A percentile compares a stretch with the other conserved stretches of the same genome.
These are phyloP conservation scores for Phytophthora sp. DNA, from an alignment of 352 stramenopile genomes.

Conservation along the genomic window DNA sequence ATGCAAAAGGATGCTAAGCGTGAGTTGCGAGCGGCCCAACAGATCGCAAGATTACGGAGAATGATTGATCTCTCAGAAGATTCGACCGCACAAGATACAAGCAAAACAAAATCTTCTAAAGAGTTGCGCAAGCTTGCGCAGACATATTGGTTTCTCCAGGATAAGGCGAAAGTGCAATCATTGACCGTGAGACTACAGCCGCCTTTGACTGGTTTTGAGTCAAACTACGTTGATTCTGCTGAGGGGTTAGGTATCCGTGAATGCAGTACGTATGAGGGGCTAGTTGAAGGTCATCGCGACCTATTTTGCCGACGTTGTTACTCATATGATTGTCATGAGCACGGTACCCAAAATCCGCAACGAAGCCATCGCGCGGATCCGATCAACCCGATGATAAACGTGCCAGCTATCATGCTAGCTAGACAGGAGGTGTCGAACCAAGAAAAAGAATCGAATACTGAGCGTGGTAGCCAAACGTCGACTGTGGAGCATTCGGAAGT, in stretches of 20 bases:
- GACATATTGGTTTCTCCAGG: constrained; percentile 44
- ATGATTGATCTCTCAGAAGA: constrained; percentile 17
- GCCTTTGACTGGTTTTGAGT: constrained; percentile 60
- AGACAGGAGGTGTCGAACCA: constrained; percentile 15
- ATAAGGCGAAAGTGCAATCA: constrained; percentile 8
- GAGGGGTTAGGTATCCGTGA: constrained; percentile 44
- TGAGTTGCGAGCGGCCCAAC: constrained; percentile 15
- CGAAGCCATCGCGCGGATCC: constrained; percentile 56
- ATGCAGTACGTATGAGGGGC: constrained; percentile 47
- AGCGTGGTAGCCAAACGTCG: constrained; percentile 7
- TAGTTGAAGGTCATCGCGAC: constrained; percentile 82
- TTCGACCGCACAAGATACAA: neutral
- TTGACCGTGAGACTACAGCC: constrained; percentile 43
- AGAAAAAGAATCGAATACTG: constrained; percentile 9
- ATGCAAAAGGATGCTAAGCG: constrained; percentile 49
- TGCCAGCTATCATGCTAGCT: constrained; percentile 31
- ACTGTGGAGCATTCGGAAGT: constrained; percentile 18
- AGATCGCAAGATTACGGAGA: constrained; percentile 32
- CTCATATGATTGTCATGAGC: constrained; percentile 90
- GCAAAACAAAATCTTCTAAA: neutral
- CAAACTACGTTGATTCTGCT: constrained; percentile 49
- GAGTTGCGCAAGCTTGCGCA: constrained; percentile 16
- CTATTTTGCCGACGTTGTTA: constrained; percentile 92
- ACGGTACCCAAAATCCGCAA: constrained; percentile 79
- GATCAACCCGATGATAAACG: constrained; percentile 58